Conservation (phyloP, 257 asterid genomes). For the Euphrasia confusa region DNA sequence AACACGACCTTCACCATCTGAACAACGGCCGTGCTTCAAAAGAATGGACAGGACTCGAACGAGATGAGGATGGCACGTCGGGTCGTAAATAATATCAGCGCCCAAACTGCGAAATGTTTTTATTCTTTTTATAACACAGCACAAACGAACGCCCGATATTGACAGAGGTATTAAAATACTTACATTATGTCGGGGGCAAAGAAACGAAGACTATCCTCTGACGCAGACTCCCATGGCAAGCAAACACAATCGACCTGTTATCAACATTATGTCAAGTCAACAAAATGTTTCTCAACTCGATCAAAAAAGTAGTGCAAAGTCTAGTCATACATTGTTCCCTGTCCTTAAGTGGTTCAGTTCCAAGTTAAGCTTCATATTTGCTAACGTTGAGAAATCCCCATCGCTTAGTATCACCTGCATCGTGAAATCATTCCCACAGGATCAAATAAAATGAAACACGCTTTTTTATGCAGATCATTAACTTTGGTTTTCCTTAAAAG, state of each 20-base stretch:
- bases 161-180: conserved; percentile 14
- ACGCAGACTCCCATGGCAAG: conserved; percentile 83
- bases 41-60: conserved; percentile 58
- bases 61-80: conserved; percentile 77
- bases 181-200: conserved; percentile 70
- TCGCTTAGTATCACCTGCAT: conserved; percentile 82
- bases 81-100: conserved; percentile 85
- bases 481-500: no score
- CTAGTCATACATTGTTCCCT: conserved; percentile 16
- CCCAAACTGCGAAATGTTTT: conserved; percentile 55
- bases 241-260: conserved; percentile 58
- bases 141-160: background rate
- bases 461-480: conserved; percentile 1
- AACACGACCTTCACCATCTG: conserved; percentile 35
- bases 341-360: conserved; percentile 51
- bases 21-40: conserved; percentile 29
- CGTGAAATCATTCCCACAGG: conserved; percentile 20
- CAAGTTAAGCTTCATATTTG: conserved; percentile 79
- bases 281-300: background rate
- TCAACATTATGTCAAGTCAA: conserved; percentile 17
- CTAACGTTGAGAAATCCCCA: conserved; percentile 71
- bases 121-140: no score
- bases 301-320: no score
- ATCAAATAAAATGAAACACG: conserved; percentile 4
- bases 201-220: conserved; percentile 46